These are phyloP conservation scores for Eragrostis tef DNA, from an alignment of 202 grass and related monocot genomes.

Conservation along the genomic window DNA sequence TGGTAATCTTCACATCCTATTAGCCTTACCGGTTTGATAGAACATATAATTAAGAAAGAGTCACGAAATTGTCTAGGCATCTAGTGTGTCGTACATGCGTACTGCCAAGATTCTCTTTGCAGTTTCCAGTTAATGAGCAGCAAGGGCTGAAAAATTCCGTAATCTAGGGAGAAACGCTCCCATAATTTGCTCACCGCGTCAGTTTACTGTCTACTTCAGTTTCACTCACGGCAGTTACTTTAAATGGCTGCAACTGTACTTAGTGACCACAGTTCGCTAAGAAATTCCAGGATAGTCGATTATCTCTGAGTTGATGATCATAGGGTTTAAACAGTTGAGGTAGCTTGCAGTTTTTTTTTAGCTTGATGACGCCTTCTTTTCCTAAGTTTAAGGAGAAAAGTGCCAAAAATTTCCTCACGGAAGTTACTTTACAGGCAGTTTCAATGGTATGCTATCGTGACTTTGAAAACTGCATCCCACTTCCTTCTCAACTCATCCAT, in stretches of 20 bases:
- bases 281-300: too few relatives aligned
- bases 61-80: background rate
- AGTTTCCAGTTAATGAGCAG: background rate
- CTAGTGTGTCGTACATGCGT: background rate
- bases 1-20: background rate
- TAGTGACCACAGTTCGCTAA: too few relatives aligned
- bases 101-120: background rate
- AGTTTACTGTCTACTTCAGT: too few relatives aligned
- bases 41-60: background rate
- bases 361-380: background rate
- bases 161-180: background rate
- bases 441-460: background rate
- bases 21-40: background rate
- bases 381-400: background rate
- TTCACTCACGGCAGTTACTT: too few relatives aligned
- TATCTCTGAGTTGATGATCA: too few relatives aligned
- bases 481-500: too few relatives aligned
- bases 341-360: background rate
- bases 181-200: background rate
- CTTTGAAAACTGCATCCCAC: too few relatives aligned
- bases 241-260: too few relatives aligned
- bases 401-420: background rate
- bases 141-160: background rate
- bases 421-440: slow-evolving; percentile 13
- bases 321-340: too few relatives aligned